A percentile compares a stretch with the other conserved stretches of the same genome.
phyloP scores from a whole-genome alignment of 257 asterid species.

The Rehmannia glutinosa region DNA sequence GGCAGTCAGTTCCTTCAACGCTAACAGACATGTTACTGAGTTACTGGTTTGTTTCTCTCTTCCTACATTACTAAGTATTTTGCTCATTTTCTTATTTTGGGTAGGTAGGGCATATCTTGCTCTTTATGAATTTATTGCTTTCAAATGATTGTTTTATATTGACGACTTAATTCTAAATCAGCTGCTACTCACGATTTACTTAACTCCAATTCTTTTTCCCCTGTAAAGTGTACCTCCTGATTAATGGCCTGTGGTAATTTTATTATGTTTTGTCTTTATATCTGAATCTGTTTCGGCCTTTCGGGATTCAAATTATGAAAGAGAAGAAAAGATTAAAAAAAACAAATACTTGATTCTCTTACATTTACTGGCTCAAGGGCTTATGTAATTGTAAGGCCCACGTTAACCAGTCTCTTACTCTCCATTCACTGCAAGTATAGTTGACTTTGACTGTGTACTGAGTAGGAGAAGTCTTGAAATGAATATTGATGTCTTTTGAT shows the following conservation, averaged over 20 bases:
- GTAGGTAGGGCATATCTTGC: conserved; percentile 1
- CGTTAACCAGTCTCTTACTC: conserved; percentile 13
- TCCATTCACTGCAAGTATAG: background rate
- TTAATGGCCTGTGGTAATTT: background rate
- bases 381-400: background rate
- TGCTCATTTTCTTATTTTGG: conserved; percentile 9
- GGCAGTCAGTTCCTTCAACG: conserved; percentile 70
- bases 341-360: background rate
- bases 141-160: conserved; percentile 4
- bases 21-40: conserved; percentile 44
- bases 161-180: background rate
- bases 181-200: conserved; percentile 6
- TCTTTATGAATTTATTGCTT: background rate
- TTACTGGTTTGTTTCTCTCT: conserved; percentile 60
- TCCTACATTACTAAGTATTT: conserved; percentile 12
- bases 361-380: background rate
- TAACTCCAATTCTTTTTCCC: background rate
- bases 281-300: background rate
- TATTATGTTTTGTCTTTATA: background rate
- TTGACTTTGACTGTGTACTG: background rate
- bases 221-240: conserved; percentile 3
- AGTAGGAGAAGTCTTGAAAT: conserved; percentile 10
- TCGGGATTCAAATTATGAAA: background rate
- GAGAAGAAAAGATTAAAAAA: background rate
- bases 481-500: conserved; percentile 4